These are phyloP conservation scores for Kodamaea jinghongensis DNA, from an alignment of 805 yeast genomes.

Conservation along the genomic window DNA sequence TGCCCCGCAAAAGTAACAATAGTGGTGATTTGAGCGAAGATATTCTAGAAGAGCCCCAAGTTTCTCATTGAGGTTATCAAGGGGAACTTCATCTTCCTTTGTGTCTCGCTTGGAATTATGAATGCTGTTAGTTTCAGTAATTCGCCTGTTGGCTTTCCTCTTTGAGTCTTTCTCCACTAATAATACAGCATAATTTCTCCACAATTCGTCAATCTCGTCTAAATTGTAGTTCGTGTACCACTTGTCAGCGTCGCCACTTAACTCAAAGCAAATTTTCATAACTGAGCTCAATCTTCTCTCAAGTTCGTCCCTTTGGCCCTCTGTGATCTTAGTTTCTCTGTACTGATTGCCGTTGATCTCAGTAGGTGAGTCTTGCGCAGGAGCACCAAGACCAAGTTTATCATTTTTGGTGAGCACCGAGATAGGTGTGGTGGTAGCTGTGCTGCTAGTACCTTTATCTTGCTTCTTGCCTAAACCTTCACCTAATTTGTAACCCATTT, in stretches of 20 bases:
- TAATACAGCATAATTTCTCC: conserved; percentile 34
- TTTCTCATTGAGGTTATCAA: conserved; percentile 20
- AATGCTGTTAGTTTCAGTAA: too few species aligned
- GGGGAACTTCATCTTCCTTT: not conserved
- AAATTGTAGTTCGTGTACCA: conserved; percentile 26
- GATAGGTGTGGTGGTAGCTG: conserved; percentile 30
- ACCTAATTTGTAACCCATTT: conserved; percentile 57
- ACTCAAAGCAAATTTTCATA: conserved; percentile 42
- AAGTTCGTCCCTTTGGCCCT: conserved; percentile 14
- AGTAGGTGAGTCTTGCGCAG: conserved; percentile 1
- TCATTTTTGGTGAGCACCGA: conserved; percentile 16
- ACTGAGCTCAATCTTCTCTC: conserved; percentile 16
- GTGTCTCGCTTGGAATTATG: too few species aligned
- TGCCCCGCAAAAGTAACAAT: conserved; percentile 53
- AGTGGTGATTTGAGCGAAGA: conserved; percentile 38
- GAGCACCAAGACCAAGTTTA: conserved; percentile 23
- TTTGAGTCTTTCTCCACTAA: conserved; percentile 10
- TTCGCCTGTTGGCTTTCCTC: not conserved
- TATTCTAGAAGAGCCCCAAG: conserved; percentile 33
- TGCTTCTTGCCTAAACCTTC: conserved; percentile 37
- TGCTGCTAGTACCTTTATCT: conserved; percentile 6
- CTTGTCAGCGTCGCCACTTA: conserved; percentile 36
- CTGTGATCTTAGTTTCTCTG: conserved; percentile 10
- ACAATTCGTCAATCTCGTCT: conserved; percentile 31
- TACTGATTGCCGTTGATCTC: not conserved